Conservation (phyloP, 1,284 basidiomycete species). For the Irpex lacteus region DNA sequence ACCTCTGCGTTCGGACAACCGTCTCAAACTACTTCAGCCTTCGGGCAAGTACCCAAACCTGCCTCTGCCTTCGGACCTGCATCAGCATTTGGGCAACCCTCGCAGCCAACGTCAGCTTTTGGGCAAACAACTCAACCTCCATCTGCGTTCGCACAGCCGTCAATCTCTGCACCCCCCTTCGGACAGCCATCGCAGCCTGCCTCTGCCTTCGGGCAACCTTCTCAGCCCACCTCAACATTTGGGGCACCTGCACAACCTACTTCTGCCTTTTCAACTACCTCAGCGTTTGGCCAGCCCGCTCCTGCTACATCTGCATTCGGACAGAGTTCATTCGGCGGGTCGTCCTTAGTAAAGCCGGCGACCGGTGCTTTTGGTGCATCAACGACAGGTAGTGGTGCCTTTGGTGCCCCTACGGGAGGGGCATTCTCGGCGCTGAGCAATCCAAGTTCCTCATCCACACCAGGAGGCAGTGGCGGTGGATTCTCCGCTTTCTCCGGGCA, state of each 20-base stretch:
- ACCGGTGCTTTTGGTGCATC: slow-evolving; percentile 24
- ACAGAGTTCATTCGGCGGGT: slow-evolving; percentile 24
- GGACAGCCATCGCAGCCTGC: slow-evolving; percentile 20
- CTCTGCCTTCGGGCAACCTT: slow-evolving; percentile 29
- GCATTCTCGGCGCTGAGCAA: slow-evolving; percentile 25
- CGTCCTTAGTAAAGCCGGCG: slow-evolving; percentile 34
- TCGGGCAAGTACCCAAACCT: slow-evolving; percentile 24
- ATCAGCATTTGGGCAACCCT: slow-evolving; percentile 33
- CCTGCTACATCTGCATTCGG: slow-evolving; percentile 27
- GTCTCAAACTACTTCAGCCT: slow-evolving; percentile 21
- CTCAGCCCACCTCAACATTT: slow-evolving; percentile 25
- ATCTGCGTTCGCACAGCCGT: slow-evolving; percentile 29
- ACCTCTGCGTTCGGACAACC: slow-evolving; percentile 27
- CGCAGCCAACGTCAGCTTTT: slow-evolving; percentile 26
- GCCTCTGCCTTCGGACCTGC: slow-evolving; percentile 26
- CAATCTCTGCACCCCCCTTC: slow-evolving; percentile 21
- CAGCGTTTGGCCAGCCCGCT: slow-evolving; percentile 31
- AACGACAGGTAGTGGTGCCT: slow-evolving; percentile 19
- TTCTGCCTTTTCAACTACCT: slow-evolving; percentile 33
- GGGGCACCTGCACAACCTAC: slow-evolving; percentile 20
- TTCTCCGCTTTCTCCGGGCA: slow-evolving; percentile 35
- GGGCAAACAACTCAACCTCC: slow-evolving; percentile 25
- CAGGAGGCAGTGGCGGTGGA: slow-evolving; percentile 23
- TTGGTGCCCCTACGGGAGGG: slow-evolving; percentile 24
- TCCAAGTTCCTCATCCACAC: not conserved